Conservation (phyloP, 805 yeast genomes). For the Hanseniaspora osmophila region DNA sequence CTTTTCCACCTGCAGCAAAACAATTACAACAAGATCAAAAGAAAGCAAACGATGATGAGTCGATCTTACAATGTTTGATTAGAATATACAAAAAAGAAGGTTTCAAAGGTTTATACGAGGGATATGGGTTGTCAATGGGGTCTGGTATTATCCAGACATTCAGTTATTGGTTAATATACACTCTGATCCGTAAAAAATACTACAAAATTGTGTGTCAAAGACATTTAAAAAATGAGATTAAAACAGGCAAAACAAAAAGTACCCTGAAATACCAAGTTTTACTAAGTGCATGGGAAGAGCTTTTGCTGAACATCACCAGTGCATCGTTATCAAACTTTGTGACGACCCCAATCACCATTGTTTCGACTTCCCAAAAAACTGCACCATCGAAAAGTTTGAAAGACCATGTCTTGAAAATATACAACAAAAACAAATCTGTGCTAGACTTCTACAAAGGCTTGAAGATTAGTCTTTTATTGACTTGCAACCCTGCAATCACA, state of each 20-base stretch:
- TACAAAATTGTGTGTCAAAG: conserved; percentile 19
- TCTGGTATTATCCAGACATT: conserved; percentile 70
- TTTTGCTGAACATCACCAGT: conserved; percentile 62
- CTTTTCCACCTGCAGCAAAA: not conserved
- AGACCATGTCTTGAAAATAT: conserved; percentile 27
- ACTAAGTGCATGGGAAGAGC: conserved; percentile 42
- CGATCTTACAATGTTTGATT: conserved; percentile 46
- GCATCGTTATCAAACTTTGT: conserved; percentile 71
- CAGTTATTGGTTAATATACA: conserved; percentile 80
- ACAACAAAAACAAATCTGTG: conserved; percentile 48
- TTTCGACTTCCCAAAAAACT: conserved; percentile 55
- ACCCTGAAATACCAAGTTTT: no score
- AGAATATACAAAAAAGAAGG: conserved; percentile 49
- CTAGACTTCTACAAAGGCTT: conserved; percentile 74
- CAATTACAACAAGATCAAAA: not conserved
- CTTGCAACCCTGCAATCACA: conserved; percentile 75
- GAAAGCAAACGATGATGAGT: conserved; percentile 25
- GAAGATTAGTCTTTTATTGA: conserved; percentile 63
- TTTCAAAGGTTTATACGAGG: conserved; percentile 55
- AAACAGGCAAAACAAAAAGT: no score
- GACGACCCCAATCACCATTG: conserved; percentile 68
- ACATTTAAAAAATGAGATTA: no score
- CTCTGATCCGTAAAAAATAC: conserved; percentile 48
- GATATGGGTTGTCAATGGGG: conserved; percentile 48
- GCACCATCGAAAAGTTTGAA: conserved; percentile 16